phyloP scores from a whole-genome alignment of 345 rosid species.

The Boechera retrofracta region DNA sequence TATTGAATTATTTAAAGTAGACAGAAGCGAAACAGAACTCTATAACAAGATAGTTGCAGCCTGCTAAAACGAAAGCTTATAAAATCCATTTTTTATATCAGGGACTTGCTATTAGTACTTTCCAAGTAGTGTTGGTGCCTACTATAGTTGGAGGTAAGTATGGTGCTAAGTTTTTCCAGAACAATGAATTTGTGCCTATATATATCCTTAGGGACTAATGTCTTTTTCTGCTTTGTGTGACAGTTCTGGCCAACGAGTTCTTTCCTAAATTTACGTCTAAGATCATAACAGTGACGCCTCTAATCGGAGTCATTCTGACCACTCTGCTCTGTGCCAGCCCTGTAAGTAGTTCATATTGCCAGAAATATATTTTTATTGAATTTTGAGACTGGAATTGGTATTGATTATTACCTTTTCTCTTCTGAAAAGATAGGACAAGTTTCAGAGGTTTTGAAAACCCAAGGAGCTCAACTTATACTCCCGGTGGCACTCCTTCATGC shows the following conservation, averaged over 20 bases:
- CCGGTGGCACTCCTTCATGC: conserved; percentile 88
- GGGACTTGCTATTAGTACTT: conserved; percentile 96
- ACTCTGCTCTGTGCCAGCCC: conserved; percentile 97
- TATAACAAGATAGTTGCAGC: conserved; percentile 2
- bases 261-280: conserved; percentile 90
- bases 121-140: conserved; percentile 95
- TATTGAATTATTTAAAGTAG: conserved; percentile 17
- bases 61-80: not conserved
- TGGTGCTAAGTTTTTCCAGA: not conserved
- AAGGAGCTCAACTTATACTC: conserved; percentile 81
- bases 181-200: conserved; percentile 6
- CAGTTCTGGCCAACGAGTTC: conserved; percentile 90
- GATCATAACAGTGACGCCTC: conserved; percentile 78
- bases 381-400: conserved; percentile 15
- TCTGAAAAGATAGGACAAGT: conserved; percentile 88
- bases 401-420: not conserved
- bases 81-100: conserved; percentile 43
- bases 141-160: conserved; percentile 80
- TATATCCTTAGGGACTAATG: not conserved
- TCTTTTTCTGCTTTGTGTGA: conserved; percentile 37
- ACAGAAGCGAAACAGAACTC: not conserved
- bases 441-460: conserved; percentile 82
- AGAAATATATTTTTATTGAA: not conserved
- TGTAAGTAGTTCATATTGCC: conserved; percentile 55
- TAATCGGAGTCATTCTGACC: conserved; percentile 92